Evolutionary conservation across 768 basidiomycete species (phyloP).

Genomic region (Lactifluus pinguis): DNA sequence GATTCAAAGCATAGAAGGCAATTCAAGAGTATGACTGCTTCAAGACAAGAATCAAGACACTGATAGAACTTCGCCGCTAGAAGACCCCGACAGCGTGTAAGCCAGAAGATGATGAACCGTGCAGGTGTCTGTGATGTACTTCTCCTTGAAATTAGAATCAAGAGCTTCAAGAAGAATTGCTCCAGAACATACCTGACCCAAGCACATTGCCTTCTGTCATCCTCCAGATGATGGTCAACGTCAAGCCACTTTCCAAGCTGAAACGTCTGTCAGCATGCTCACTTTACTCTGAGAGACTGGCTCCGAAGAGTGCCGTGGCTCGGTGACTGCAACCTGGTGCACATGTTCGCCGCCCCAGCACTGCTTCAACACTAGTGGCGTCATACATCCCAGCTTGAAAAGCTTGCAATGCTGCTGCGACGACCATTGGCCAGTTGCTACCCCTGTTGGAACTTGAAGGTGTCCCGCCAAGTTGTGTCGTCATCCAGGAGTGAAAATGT

Average conservation of each 20-base stretch:
- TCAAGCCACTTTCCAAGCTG: background rate
- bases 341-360: background rate
- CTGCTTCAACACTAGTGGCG: background rate
- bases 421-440: background rate
- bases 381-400: background rate
- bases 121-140: background rate
- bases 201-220: background rate
- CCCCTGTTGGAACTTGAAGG: background rate
- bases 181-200: background rate
- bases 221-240: background rate
- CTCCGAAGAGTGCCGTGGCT: background rate
- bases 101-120: background rate
- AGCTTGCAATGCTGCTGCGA: background rate
- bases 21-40: constrained; percentile 6
- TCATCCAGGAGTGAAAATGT: background rate
- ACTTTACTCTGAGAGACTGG: background rate
- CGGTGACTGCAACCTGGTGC: background rate
- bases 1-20: constrained; percentile 3
- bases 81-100: background rate
- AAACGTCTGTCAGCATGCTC: background rate
- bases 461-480: background rate
- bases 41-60: background rate
- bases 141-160: background rate
- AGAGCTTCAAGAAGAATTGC: background rate
- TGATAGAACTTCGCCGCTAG: background rate